Evolutionary conservation across 345 rosid species (phyloP).

Genomic region (Erysimum cheiranthoides): DNA sequence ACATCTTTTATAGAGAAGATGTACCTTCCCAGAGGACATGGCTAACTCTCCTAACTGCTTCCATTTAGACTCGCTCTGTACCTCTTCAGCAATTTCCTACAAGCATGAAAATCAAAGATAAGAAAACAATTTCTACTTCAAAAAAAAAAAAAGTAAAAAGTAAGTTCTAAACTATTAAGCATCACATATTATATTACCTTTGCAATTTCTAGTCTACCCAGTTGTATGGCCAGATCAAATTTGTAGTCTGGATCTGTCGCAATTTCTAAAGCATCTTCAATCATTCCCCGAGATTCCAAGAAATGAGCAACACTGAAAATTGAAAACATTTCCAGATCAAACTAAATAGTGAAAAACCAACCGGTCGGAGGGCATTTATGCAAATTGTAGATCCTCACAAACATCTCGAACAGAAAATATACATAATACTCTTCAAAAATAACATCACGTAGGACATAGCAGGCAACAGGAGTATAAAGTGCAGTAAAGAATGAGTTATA

Average conservation of each 20-base stretch:
- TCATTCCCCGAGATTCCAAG: constrained; percentile 97
- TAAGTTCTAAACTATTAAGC: background rate
- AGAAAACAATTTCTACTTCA: background rate
- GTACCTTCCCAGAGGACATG: constrained; percentile 95
- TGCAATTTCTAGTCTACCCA: constrained; percentile 88
- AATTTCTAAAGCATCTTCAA: constrained; percentile 92
- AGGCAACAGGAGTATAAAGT: constrained; percentile 18
- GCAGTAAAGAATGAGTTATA: constrained; percentile 10
- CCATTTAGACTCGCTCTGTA: constrained; percentile 91
- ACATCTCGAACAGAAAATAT: background rate
- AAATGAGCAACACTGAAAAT: constrained; percentile 87
- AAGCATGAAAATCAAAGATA: constrained; percentile 18
- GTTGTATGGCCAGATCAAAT: constrained; percentile 94
- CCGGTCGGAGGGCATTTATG: background rate
- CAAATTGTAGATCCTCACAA: background rate
- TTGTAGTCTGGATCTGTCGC: constrained; percentile 95
- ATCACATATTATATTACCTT: constrained; percentile 57
- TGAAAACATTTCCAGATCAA: constrained; percentile 29
- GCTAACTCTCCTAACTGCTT: constrained; percentile 98
- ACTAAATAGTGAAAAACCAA: background rate
- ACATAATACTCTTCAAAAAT: constrained; percentile 9
- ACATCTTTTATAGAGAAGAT: background rate
- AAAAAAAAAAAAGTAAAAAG: background rate
- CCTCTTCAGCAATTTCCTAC: constrained; percentile 88
- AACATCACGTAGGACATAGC: constrained; percentile 5